Base-by-base conservation (phyloP, 148 eudicot genomes). In the Nyssa sinensis region DNA sequence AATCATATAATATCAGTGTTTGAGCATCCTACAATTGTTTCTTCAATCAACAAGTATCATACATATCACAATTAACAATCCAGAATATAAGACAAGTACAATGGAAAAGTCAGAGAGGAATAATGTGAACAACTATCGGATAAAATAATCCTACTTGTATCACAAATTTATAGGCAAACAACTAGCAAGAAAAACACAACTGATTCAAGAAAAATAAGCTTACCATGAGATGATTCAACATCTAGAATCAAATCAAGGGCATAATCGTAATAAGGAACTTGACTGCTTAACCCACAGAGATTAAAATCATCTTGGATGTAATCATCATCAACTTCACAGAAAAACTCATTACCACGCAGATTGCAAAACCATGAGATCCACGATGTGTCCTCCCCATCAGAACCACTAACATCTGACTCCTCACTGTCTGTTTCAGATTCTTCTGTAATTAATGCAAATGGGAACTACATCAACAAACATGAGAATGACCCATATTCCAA, bases 341-440 rank as follows among this genome's bases (percentile, higher is more conserved):
- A 76, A 27, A 76, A 81, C 63, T 81, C 83, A 77, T 81, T 81
- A 16, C 84, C 84, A 29, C 81, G 74, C 51, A 81, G 57, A 73
- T 74, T 77, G 76, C 84, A 81, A 66, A 81, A 81, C 84, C 84
- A 81, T 23, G 81, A 73, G 23, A 81, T 77, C 84, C 84, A 81
- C 47, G 84, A 77, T 7, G 84, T 81, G 64, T 78, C 81, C 32
- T 74, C 81, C 5, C 78, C 84, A 29, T 77, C 84, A 35, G 84
- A 81, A 29, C 84, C 84, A 32, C 78, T 77, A 58, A 74, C 81
- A 65, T 81, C 81, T 0, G 84, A 81, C 62, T 81, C 84, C 69
- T 70, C 83, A 77, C 81, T 77, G 35, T 81, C 78, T 34, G 84
- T 81, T 68, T 81, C 84, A 74, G 81, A 77, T 59, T 81, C 84